Base-by-base conservation (phyloP, 441 rosid species). In the Corymbia calophylla region DNA sequence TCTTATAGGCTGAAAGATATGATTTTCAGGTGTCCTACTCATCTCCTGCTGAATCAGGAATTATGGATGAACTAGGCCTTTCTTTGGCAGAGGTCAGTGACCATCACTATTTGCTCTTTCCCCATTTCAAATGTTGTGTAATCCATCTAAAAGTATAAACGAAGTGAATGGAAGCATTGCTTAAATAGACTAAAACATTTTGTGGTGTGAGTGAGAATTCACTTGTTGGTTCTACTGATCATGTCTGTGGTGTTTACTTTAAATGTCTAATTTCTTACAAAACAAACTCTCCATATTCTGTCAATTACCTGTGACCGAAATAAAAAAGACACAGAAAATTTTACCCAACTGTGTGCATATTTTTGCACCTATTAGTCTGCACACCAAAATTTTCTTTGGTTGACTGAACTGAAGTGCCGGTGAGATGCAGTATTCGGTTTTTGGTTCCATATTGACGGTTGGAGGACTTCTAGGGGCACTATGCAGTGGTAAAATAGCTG, bases 401-500 rank as follows among this genome's bases (percentile, higher is more conserved):
- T 3, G 3, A 73, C 29, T 73, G 49, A 73, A 21, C 4, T 35
- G 49, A 73, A 73, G 49, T 56, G 66, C 49, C 86, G 89, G 62
- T 91, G 86, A 86, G 87, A 80, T 92, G 94, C 94, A 97, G 99
- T 97, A 94, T 90, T 97, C 99, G 13, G 91, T 97, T 87, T 97
- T 97, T 70, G 98, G 97, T 54, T 95, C 99, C 17, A 92, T 96
- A 91, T 90, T 97, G 92, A 97, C 98, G 14, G 92, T 96, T 89
- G 99, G 99, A 90, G 99, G 98, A 66, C 96, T 96, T 93, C 77
- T 97, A 85, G 99, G 99, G 31, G 99, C 99, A 11, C 92, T 94
- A 8, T 90, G 94, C 94, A 95, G 98, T 15, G 99, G 99, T 86
- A 95, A 88, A 91, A 88, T 94, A 64, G 97, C 99, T 27, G 98